Evolutionary conservation across 1,284 basidiomycete species (phyloP).

Genomic region (Rhodotorula sp.): DNA sequence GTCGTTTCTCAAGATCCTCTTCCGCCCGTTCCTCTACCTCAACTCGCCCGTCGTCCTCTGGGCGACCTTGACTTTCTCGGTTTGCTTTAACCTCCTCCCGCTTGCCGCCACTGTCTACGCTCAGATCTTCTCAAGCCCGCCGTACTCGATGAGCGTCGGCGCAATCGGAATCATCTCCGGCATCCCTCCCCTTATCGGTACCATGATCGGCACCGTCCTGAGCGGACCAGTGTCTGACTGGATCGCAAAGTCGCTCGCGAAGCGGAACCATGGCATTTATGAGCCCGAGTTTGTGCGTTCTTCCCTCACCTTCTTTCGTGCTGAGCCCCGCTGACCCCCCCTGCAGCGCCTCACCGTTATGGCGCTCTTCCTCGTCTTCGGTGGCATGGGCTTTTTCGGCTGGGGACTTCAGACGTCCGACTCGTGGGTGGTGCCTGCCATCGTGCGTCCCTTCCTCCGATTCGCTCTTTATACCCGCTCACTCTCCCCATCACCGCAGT

Average conservation of each 20-base stretch:
- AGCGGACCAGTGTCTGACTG: constrained; percentile 56
- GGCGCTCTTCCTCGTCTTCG: constrained; percentile 53
- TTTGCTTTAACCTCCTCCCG: constrained; percentile 30
- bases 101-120: constrained; percentile 28
- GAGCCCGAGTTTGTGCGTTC: constrained; percentile 55
- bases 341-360: constrained; percentile 41
- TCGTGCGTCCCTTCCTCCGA: not conserved
- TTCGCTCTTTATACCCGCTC: no score
- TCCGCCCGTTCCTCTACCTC: constrained; percentile 11
- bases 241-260: constrained; percentile 55
- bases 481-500: not conserved
- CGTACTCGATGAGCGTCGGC: constrained; percentile 27
- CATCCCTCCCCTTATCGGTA: constrained; percentile 50
- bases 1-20: constrained; percentile 2
- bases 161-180: constrained; percentile 53
- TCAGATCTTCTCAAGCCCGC: constrained; percentile 30
- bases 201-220: constrained; percentile 52
- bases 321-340: not conserved
- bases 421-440: constrained; percentile 13
- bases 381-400: constrained; percentile 49
- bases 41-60: constrained; percentile 12
- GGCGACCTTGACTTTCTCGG: constrained; percentile 10
- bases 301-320: constrained; percentile 52
- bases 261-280: constrained; percentile 56
- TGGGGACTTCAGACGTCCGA: constrained; percentile 29